Base-by-base conservation (phyloP, 169 alveolate species). In the Plasmodium adleri region DNA sequence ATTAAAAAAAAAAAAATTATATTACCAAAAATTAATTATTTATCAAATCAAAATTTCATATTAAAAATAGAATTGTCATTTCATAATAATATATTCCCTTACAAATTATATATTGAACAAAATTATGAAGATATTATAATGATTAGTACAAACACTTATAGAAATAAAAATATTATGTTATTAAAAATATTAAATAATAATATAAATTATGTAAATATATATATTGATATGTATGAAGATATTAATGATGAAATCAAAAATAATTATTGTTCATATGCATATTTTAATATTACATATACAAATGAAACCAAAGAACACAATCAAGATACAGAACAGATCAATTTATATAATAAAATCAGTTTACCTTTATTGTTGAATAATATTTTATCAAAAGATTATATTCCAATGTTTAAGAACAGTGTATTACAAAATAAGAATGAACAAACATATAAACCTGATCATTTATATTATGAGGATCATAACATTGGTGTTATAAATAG, bases 221-320 rank as follows among this genome's bases (percentile, higher is more conserved):
- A 49, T 45, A 71, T 78, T 13, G 75, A 78, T 50, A 4, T 66
- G 17, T 78, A 78, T 71, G 89, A 78, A 50, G 71, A 78, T 52
- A 68, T 78, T 43, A 26, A 66, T 58, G 76, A 66, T 7, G 54
- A 52, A 12, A 24, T 78, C 24, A 66, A 20, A 15, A 28, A 52
- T 45, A 52, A 43, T 45, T 78, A 52, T 78, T 78, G 89, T 12
- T 49, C 89, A 1, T 78, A 78, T 13, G 89, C 80, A 12, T 78
- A 78, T 43, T 22, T 78, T 1, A 54, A 78, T 43, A 64, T 78
- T 66, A 24, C 66, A 2, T 78, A 78, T 45, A 66, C 78, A 1
- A 64, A 58, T n/a, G 80, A 78, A 17, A 10, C 50, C 13, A 71
- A 52, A 43, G 13, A 26, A 2, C 32, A 47, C 17, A 56, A 10